Percentiles rank a stretch among this genome's conserved stretches.
Conservation (phyloP, 768 basidiomycete genomes). For the Sarcomyxa edulis region DNA sequence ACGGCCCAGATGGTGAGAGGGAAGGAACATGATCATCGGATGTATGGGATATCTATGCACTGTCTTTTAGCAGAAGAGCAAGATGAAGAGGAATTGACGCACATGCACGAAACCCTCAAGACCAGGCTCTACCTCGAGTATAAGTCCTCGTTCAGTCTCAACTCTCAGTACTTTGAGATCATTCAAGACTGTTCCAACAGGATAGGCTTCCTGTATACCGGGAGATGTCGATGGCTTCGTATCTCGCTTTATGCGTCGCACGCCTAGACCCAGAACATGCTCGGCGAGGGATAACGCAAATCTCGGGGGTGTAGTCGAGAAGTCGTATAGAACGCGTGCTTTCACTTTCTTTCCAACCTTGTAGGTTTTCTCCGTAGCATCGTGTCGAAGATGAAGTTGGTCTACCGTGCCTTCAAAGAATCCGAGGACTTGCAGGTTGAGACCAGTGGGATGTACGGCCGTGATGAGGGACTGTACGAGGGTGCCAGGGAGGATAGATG, state of each 20-base stretch:
- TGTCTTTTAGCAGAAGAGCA: too few species aligned
- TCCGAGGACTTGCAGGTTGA: conserved; percentile 86
- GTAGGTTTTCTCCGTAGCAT: conserved; percentile 34
- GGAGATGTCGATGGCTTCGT: conserved; percentile 15
- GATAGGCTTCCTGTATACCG: conserved; percentile 51
- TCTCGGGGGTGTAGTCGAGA: conserved; percentile 67
- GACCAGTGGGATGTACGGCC: conserved; percentile 61
- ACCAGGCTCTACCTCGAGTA: conserved; percentile 58
- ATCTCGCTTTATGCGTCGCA: conserved; percentile 26
- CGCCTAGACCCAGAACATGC: conserved; percentile 58
- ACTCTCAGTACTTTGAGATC: conserved; percentile 67
- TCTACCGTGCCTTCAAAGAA: conserved; percentile 92
- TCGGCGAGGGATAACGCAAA: conserved; percentile 77
- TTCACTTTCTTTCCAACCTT: conserved; percentile 75
- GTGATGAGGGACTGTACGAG: conserved; percentile 83
- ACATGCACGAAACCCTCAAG: conserved; percentile 87
- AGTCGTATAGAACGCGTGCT: conserved; percentile 79
- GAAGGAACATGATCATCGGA: conserved; percentile 87
- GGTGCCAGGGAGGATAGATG: conserved; percentile 81
- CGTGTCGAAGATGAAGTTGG: conserved; percentile 62
- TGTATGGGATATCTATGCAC: conserved; percentile 91
- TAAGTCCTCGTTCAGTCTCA: conserved; percentile 78
- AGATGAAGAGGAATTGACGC: conserved; percentile 26
- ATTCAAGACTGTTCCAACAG: conserved; percentile 70
- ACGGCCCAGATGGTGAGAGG: conserved; percentile 69